phyloP scores from a whole-genome alignment of 192 early-diverging fungal species.

The Coemansia sp. region DNA sequence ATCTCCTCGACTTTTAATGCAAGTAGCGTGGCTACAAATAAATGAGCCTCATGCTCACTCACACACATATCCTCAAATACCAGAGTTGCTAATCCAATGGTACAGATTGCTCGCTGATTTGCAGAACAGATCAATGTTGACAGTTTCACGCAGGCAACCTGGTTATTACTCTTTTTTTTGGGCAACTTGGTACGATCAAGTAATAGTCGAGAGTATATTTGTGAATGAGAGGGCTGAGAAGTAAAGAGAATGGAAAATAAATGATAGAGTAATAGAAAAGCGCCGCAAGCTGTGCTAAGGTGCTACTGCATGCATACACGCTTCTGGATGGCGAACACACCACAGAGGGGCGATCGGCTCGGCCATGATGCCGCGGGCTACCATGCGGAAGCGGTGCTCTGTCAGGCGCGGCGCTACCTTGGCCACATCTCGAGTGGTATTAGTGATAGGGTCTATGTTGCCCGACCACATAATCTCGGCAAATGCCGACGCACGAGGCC shows the following conservation, averaged over 20 bases:
- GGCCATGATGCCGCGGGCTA: conserved; percentile 65
- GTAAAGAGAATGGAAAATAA: background rate
- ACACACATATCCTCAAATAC: background rate
- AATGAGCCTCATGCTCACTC: background rate
- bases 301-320: conserved; percentile 30
- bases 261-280: background rate
- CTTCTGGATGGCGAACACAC: conserved; percentile 63
- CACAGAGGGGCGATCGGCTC: conserved; percentile 72
- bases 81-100: background rate
- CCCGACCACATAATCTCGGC: conserved; percentile 76
- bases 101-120: background rate
- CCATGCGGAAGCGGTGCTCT: conserved; percentile 71
- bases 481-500: conserved; percentile 71
- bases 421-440: conserved; percentile 56
- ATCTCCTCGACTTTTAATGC: background rate
- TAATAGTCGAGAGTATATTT: background rate
- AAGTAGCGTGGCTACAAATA: background rate
- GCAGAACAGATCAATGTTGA: background rate
- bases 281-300: background rate
- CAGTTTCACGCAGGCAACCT: background rate
- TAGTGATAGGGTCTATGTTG: conserved; percentile 56
- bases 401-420: conserved; percentile 68
- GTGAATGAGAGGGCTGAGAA: background rate
- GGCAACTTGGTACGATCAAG: background rate
- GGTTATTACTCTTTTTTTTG: background rate